Evolutionary conservation across 768 basidiomycete genomes (phyloP).

Genomic region (Phylloporus arenicola): DNA sequence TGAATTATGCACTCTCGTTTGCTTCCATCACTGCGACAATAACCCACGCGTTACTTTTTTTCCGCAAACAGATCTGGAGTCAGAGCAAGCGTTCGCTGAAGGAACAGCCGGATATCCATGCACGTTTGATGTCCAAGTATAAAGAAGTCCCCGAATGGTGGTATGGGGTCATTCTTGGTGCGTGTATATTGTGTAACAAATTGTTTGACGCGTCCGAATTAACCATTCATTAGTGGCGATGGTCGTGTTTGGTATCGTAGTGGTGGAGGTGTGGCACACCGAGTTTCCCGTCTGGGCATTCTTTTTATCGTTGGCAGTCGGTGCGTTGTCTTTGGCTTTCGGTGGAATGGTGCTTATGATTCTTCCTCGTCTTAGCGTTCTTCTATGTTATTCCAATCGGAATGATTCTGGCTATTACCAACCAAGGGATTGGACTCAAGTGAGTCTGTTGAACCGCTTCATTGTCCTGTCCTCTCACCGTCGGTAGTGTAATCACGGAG

Average conservation of each 20-base stretch:
- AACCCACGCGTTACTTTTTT: slow-evolving; percentile 37
- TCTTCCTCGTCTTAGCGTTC: slow-evolving; percentile 26
- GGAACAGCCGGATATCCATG: slow-evolving; percentile 77
- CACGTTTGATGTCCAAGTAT: too few relatives aligned
- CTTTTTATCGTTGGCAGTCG: slow-evolving; percentile 28
- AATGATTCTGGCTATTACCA: slow-evolving; percentile 75
- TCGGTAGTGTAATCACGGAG: slow-evolving; percentile 47
- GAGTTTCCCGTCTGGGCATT: slow-evolving; percentile 41
- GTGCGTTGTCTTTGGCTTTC: background rate
- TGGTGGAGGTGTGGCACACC: slow-evolving; percentile 59
- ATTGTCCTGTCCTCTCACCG: background rate
- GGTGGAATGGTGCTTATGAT: background rate
- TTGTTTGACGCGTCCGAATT: background rate
- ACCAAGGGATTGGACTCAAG: slow-evolving; percentile 56
- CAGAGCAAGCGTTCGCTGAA: slow-evolving; percentile 65
- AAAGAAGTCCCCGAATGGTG: too few relatives aligned
- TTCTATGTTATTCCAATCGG: slow-evolving; percentile 75
- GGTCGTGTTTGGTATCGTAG: slow-evolving; percentile 53
- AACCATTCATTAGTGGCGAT: slow-evolving; percentile 33
- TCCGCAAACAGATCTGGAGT: slow-evolving; percentile 51
- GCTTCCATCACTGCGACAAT: slow-evolving; percentile 73
- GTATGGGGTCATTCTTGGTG: slow-evolving; percentile 24
- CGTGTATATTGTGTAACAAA: background rate
- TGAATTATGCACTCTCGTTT: slow-evolving; percentile 79
- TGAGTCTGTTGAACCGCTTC: background rate